Base-by-base conservation (phyloP, 768 basidiomycete genomes). In the Strobilomyces confusus region DNA sequence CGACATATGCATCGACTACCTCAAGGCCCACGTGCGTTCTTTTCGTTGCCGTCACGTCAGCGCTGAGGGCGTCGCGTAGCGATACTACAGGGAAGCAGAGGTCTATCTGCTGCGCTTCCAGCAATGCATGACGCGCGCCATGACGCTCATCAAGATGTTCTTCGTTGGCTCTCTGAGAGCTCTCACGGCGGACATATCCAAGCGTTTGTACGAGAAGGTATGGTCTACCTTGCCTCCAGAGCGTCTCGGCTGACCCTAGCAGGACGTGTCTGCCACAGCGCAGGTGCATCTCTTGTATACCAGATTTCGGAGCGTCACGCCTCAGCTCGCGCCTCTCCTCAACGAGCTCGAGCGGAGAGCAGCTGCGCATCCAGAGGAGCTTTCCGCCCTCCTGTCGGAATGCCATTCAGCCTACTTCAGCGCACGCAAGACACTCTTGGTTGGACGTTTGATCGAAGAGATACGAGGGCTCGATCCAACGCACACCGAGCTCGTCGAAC, bases 141-240 rank as follows among this genome's bases (percentile, higher is more conserved):
- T 98, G 95, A 98, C 95, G 0, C 79, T 99, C 41, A 92, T 98
- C 74, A 95, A 91, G 71, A 95, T 98, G 84, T 94, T 89, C 72
- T 98, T 97, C 63, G 85, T 95, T 7, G 87, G 86, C 5, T 87
- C 89, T 9, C 75, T 98, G 7, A 79, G 87, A 37, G 84, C 87
- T 0, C 77, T 97, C 12, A 83, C 88, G 1, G 73, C 80, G 5
- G 95, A 98, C 60, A 80, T 95, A 20, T 79, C 80, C 1, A 87
- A 80, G 60, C 80, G 88, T 11, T 67, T 95, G 42, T 77, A 77
- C 2, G 92, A 95, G 55, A 89, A 87, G 77, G 90, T 86, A 53
- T 44, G 1, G 41, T 12, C 17, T 6, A 14, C 43, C n/a, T 2
- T 25, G 23, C 26, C 32, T 29, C 29, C 17, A 8, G 22, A 8